phyloP scores from a whole-genome alignment of 441 rosid genomes.

The Populus hybrid region DNA sequence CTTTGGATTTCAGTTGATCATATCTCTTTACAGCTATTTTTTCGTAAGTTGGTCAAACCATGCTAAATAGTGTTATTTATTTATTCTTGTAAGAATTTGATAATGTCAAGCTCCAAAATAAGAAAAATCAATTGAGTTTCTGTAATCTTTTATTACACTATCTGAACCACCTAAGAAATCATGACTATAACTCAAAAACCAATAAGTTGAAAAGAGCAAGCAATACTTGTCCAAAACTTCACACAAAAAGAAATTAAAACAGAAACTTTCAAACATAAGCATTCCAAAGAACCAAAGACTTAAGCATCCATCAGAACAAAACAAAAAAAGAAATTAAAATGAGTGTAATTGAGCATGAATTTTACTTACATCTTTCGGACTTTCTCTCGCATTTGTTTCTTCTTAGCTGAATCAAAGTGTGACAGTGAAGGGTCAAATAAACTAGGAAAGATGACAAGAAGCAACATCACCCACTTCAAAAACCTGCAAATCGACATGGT shows the following conservation, averaged over 20 bases:
- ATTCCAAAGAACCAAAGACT: constrained; percentile 1
- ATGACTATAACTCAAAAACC: background rate
- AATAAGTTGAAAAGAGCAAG: background rate
- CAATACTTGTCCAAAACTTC: too few relatives aligned
- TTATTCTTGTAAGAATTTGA: too few relatives aligned
- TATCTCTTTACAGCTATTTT: too few relatives aligned
- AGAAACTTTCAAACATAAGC: too few relatives aligned
- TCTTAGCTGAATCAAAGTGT: constrained; percentile 49
- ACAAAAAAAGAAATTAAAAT: background rate
- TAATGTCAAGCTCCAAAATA: background rate
- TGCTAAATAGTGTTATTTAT: too few relatives aligned
- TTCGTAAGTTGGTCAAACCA: too few relatives aligned
- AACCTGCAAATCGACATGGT: constrained; percentile 25
- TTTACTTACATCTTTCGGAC: constrained; percentile 69
- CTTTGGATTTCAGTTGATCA: background rate
- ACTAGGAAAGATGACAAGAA: constrained; percentile 45
- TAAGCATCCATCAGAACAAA: constrained; percentile 5
- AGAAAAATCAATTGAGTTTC: background rate
- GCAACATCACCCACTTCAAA: constrained; percentile 34
- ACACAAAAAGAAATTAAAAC: too few relatives aligned
- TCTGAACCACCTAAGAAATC: constrained; percentile 1
- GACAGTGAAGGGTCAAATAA: constrained; percentile 38
- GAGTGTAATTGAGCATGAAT: background rate
- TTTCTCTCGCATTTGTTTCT: constrained; percentile 70
- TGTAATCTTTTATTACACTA: background rate